Conservation (phyloP, 2,329 filamentous ascomycete species). For the Microsporum canis region DNA sequence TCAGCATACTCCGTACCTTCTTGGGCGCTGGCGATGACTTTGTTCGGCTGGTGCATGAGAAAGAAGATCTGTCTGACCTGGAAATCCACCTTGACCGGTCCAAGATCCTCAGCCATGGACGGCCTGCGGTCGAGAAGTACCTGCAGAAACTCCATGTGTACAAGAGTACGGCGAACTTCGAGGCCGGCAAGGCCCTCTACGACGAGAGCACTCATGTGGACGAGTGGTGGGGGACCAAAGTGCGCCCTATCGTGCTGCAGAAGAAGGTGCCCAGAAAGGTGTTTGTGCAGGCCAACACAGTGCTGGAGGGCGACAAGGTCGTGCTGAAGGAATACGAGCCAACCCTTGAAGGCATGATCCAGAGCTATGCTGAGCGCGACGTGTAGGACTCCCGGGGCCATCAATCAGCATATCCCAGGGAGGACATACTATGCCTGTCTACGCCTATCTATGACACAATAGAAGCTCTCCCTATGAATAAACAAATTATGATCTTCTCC, state of each 20-base stretch:
- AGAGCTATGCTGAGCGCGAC: conserved; percentile 60
- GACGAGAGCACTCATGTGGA: conserved; percentile 71
- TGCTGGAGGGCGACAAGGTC: conserved; percentile 58
- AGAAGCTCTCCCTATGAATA: too few species aligned
- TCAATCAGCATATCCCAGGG: too few species aligned
- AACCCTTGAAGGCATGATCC: conserved; percentile 65
- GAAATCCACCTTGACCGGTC: conserved; percentile 71
- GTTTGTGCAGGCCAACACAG: conserved; percentile 88
- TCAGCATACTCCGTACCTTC: conserved; percentile 67
- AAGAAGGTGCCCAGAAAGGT: conserved; percentile 53
- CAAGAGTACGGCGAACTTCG: conserved; percentile 78
- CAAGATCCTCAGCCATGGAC: conserved; percentile 75
- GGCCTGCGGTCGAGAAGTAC: conserved; percentile 72
- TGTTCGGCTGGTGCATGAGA: conserved; percentile 65
- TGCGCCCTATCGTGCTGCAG: conserved; percentile 54
- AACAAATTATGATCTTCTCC: too few species aligned
- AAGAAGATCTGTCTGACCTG: conserved; percentile 66
- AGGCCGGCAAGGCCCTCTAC: conserved; percentile 67
- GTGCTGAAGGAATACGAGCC: conserved; percentile 77
- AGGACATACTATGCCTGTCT: too few species aligned
- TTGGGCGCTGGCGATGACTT: conserved; percentile 77
- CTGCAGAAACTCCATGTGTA: conserved; percentile 86
- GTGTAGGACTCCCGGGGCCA: conserved; percentile 20
- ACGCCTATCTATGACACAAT: too few species aligned
- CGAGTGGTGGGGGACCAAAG: conserved; percentile 71